A percentile compares a stretch with the other conserved stretches of the same genome.
phyloP scores from a whole-genome alignment of 1,139 yeast species.

The Nakaseomyces nivariensis region DNA sequence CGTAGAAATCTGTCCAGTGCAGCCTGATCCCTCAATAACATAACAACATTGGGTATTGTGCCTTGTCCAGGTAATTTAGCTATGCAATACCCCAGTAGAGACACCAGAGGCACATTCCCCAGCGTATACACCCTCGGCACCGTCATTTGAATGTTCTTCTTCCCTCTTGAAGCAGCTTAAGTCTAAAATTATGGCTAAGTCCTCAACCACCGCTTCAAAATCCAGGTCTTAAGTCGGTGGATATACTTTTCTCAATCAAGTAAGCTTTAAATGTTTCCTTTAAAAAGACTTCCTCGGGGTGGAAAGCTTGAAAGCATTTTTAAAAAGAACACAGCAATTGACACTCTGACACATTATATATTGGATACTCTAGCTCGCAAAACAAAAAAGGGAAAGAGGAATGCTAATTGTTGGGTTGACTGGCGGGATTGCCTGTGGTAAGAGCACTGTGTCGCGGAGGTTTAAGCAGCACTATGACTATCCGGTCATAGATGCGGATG shows the following conservation, averaged over 20 bases:
- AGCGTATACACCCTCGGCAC: conserved; percentile 32
- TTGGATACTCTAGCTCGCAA: no score
- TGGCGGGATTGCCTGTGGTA: conserved; percentile 95
- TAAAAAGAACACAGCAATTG: no score
- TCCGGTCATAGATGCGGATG: conserved; percentile 79
- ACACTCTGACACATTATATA: no score
- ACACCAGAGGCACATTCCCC: conserved; percentile 39
- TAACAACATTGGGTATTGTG: conserved; percentile 33
- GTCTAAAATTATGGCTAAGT: no score
- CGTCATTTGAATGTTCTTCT: conserved; percentile 5
- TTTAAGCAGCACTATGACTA: conserved; percentile 43
- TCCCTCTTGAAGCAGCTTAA: no score
- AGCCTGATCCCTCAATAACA: conserved; percentile 35
- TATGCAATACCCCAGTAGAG: conserved; percentile 31
- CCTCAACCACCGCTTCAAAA: no score
- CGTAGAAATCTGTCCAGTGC: conserved; percentile 35
- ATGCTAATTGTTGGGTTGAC: conserved; percentile 91
- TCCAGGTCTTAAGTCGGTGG: no score
- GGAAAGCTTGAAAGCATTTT: no score
- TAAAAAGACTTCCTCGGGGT: no score
- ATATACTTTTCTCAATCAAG: no score
- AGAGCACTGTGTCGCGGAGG: conserved; percentile 72
- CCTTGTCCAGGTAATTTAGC: conserved; percentile 30
- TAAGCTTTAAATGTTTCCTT: no score
- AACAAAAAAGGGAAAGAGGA: no score